Evolutionary conservation across 345 rosid species (phyloP).

Genomic region (Euclidium syriacum): DNA sequence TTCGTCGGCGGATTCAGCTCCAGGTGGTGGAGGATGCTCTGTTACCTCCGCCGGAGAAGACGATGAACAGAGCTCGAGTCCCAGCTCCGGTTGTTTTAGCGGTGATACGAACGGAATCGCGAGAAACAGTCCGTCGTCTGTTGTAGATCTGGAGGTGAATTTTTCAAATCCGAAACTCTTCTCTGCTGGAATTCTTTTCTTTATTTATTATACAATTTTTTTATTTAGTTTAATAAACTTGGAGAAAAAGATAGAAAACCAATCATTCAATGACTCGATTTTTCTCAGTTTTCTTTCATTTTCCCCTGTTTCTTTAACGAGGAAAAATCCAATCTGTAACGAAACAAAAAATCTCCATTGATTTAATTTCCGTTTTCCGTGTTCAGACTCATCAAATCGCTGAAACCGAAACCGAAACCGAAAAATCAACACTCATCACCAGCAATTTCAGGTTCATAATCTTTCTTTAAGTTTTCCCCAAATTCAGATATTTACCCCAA

Average conservation of each 20-base stretch:
- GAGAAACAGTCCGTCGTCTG: conserved; percentile 24
- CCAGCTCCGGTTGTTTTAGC: conserved; percentile 37
- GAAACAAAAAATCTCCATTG: background rate
- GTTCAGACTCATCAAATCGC: conserved; percentile 20
- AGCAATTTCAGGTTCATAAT: conserved; percentile 44
- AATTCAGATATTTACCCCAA: background rate
- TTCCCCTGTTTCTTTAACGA: background rate
- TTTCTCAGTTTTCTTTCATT: background rate
- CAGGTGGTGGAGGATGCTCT: conserved; percentile 16
- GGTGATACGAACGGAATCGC: conserved; percentile 33
- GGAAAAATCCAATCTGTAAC: background rate
- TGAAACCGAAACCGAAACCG: conserved; percentile 45
- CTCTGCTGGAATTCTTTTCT: background rate
- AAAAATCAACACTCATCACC: conserved; percentile 38
- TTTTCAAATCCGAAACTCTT: background rate
- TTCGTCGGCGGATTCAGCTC: conserved; percentile 21
- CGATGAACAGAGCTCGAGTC: conserved; percentile 15
- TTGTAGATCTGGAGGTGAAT: conserved; percentile 55
- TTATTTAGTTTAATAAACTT: too few species aligned
- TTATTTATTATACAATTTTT: too few species aligned
- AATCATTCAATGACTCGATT: background rate
- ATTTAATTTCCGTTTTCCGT: background rate
- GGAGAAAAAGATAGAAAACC: background rate
- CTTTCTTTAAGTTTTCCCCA: background rate
- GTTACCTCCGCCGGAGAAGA: conserved; percentile 12